Evolutionary conservation across 1,284 basidiomycete genomes (phyloP), one percentile per base, ranked within the genome.

Genomic region (Marasmius tenuissimus): DNA sequence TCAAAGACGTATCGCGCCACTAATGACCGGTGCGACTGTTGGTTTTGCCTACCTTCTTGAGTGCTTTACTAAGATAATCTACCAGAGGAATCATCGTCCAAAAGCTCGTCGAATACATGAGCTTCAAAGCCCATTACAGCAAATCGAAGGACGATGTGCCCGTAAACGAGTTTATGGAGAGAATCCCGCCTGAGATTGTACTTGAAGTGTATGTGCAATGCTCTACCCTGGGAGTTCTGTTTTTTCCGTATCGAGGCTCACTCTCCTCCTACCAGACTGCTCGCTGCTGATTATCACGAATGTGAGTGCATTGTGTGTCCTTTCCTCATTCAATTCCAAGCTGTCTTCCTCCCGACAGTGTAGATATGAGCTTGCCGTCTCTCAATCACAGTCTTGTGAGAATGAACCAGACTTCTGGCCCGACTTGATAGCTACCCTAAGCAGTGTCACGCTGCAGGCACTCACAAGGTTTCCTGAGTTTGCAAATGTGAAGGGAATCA

Each of bases 41-140:
- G 16, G 22, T 27, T 82, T 83, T 61, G 54, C 74, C 62, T 35
- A 39, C 16, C 1, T 16, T 16, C 37, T 38, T 22, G 33, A n/a
- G 20, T 47, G 18, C 35, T 7, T 38, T 12, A 18, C 34, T 50
- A 38, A 33, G n/a, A 47, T 39, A n/a, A n/a, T 42, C 42, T 12
- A 45, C 52, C 16, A 93, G 92, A 35, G 88, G 85, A 2, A 82
- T 88, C 42, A 86, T 94, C 33, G 85, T 93, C 1, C 92, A 94
- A 72, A 94, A 92, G 70, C 78, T 94, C 37, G 80, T 89, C 45
- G 93, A 95, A 72, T 95, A 93, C 70, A 86, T 95, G 74, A 76
- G 84, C 59, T 94, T 91, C 81, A 92, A 91, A 75, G 78, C 85
- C 0, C 78, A 88, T 62, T 92, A 92, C 70, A 82, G 86, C 61